These are phyloP conservation scores for Pulveroboletus frians DNA, from an alignment of 768 basidiomycete genomes.

Conservation along the genomic window DNA sequence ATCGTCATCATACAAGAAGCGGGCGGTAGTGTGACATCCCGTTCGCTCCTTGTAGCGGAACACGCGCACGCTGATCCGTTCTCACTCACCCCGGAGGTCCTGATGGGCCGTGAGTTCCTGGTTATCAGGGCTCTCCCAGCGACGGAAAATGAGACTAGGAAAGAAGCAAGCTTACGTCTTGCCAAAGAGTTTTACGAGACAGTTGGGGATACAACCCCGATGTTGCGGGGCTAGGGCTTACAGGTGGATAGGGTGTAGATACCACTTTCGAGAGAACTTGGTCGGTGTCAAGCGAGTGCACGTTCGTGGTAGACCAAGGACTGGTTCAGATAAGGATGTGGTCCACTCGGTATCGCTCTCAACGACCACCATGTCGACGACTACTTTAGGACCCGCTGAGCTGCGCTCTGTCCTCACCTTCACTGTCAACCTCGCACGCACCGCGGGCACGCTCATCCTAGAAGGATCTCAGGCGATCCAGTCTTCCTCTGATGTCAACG, in stretches of 20 bases:
- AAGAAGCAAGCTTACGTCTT: constrained; percentile 69
- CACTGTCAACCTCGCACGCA: constrained; percentile 62
- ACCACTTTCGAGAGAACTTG: too few relatives aligned
- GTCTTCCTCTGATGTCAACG: constrained; percentile 51
- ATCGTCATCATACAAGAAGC: constrained; percentile 87
- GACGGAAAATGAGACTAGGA: constrained; percentile 52
- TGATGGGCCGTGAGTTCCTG: constrained; percentile 76
- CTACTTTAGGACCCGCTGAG: constrained; percentile 35
- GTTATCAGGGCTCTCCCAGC: constrained; percentile 65
- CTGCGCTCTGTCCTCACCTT: constrained; percentile 63
- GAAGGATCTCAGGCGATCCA: constrained; percentile 75
- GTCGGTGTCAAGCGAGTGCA: background rate
- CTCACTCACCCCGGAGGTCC: constrained; percentile 59
- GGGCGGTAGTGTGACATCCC: constrained; percentile 70
- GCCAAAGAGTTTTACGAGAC: constrained; percentile 80
- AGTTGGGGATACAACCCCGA: constrained; percentile 59
- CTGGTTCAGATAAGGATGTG: background rate
- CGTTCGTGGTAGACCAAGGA: constrained; percentile 4
- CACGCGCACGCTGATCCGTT: constrained; percentile 36
- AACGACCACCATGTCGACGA: constrained; percentile 27
- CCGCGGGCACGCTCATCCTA: constrained; percentile 71
- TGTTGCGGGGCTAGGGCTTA: constrained; percentile 23
- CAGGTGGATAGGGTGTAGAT: background rate
- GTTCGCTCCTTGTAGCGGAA: constrained; percentile 40
- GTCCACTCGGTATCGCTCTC: background rate